A percentile compares a stretch with the other conserved stretches of the same genome.
Conservation (phyloP, 2,329 filamentous ascomycete species). For the Epichloe bromicola region DNA sequence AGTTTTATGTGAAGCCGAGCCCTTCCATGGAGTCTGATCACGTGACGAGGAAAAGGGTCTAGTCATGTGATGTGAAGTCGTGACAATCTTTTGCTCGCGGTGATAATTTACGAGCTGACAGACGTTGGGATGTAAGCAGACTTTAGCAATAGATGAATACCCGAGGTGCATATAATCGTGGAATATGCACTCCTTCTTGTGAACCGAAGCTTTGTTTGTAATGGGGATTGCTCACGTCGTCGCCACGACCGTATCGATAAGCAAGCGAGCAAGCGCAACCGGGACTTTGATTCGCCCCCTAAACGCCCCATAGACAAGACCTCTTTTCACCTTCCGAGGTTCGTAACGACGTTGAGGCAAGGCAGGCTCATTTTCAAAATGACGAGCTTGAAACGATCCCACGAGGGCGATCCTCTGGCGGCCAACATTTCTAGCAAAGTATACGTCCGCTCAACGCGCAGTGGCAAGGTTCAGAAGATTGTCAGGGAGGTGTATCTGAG, state of each 20-base stretch:
- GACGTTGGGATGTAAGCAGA: no score
- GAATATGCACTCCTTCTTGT: no score
- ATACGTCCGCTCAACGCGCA: slow-evolving; percentile 87
- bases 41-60: no score
- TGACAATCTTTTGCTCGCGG: no score
- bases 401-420: slow-evolving; percentile 39
- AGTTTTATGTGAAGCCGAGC: no score
- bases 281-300: slow-evolving; percentile 12
- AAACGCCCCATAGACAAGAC: slow-evolving; percentile 7
- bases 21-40: no score
- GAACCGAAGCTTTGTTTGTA: no score
- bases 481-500: slow-evolving; percentile 92
- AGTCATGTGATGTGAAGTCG: no score
- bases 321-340: slow-evolving; percentile 7
- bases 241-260: slow-evolving; percentile 18
- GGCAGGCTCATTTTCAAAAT: slow-evolving; percentile 25
- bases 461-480: slow-evolving; percentile 97
- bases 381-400: slow-evolving; percentile 51
- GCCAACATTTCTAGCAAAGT: slow-evolving; percentile 87
- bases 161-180: no score
- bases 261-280: slow-evolving; percentile 14
- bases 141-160: no score
- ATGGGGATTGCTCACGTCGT: neutral
- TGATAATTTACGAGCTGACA: no score
- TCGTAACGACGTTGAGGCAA: slow-evolving; percentile 5